phyloP scores from a whole-genome alignment of 139 green algal genomes.

The Trebouxia sp. region DNA sequence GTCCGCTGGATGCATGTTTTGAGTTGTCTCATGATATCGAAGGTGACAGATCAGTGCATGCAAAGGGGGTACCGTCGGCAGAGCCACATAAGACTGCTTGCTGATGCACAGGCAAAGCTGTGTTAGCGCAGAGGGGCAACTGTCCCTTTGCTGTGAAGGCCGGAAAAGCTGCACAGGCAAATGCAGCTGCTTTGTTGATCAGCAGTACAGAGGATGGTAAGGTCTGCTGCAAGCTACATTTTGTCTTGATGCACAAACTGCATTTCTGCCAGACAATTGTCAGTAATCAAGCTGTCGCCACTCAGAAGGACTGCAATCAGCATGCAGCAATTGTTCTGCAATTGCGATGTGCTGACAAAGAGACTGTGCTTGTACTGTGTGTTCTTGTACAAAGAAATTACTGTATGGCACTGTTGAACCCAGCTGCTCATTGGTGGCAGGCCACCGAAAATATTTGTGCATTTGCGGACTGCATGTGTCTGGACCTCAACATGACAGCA shows the following conservation, averaged over 20 bases:
- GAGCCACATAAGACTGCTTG: not conserved
- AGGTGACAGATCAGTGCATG: no score
- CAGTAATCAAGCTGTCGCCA: not conserved
- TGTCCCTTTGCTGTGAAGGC: conserved; percentile 74
- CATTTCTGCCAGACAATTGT: not conserved
- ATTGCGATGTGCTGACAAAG: no score
- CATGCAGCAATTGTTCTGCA: no score
- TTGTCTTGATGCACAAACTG: not conserved
- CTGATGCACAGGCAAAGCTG: conserved; percentile 30
- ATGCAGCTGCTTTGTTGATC: conserved; percentile 59
- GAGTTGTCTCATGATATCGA: no score
- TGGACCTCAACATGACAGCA: not conserved
- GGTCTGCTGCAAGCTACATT: not conserved
- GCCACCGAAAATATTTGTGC: not conserved
- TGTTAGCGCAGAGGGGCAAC: conserved; percentile 63
- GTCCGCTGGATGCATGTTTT: no score
- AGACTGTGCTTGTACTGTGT: no score
- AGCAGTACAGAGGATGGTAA: conserved; percentile 55
- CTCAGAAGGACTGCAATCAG: no score
- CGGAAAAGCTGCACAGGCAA: conserved; percentile 44
- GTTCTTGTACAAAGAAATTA: not conserved
- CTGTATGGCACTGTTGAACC: not conserved
- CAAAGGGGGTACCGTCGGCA: no score
- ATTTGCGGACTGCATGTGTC: not conserved
- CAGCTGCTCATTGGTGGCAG: no score